Base-by-base conservation (phyloP, 768 basidiomycete species). In the Sistotremastrum niveocremeum region DNA sequence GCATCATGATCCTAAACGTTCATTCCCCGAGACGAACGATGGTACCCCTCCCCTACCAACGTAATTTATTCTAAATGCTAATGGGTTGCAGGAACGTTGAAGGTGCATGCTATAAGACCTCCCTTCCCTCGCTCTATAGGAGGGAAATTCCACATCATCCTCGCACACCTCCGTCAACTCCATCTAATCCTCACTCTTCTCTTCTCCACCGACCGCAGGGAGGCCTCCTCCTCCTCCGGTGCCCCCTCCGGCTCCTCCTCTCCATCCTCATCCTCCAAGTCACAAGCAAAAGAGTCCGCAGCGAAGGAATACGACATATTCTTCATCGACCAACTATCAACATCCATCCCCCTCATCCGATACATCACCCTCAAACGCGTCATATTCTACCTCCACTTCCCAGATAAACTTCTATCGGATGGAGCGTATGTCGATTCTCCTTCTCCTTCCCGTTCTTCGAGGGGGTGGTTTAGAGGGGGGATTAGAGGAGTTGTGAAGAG, bases 361-460 rank as follows among this genome's bases (percentile, higher is more conserved):
- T 55, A 66, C 49, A 56, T 86, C 9, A 74, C 70, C 2, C 68
- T 69, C 20, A 86, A 76, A n/a, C 78, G 88, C 2, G 85, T 94
- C 32, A 81, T 98, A 12, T 98, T 97, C 63, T 98, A 99, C 60
- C 94, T 90, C 53, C 95, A 98, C 60, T 98, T 99, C 53, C 95
- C 94, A 0, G 94, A 99, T 65, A 94, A 94, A 61, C 69, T 98
- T 1, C 73, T 97, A 30, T 77, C 83, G 5, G 74, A 77, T 50
- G 84, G 84, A 0, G 76, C 71, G 36, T 77, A 63, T 55, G 70
- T 78, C 0, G 77, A 20, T 20, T 20, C 20, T 44, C 33, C n/a
- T 50, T 46, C 34, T 11, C 42, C 8, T 4, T n/a, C 20, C 44
- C 43, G 12, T n/a, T 9, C 20, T 1, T 1, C 20, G 20, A 82